Evolutionary conservation across 1,284 basidiomycete species (phyloP), one percentile per base, ranked within the genome.

Genomic region (Ceratobasidium sp.): DNA sequence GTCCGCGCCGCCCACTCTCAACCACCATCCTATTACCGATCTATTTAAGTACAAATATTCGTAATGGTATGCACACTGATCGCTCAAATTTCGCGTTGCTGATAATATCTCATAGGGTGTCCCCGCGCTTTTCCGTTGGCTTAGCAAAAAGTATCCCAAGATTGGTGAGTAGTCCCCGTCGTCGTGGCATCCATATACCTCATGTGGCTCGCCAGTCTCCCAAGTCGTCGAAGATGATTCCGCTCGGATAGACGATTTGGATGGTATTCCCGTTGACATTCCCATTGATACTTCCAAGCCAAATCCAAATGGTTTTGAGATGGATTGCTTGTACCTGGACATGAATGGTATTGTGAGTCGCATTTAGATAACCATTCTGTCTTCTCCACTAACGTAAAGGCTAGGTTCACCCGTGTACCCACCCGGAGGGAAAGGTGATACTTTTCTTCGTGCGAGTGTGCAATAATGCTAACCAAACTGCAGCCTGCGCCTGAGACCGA

Each of bases 221-320:
- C 88, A 90, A 37, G 95, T 97, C 1, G 83, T 88, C 37, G 96
- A 98, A 82, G 95, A 95, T 74, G 92, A 93, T 54, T 91, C 92
- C 61, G 84, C 85, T 34, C 88, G 89, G 78, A 84, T 94, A 31
- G 85, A 85, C 24, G 89, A 89, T 79, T 90, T 88, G 74, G 87
- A 92, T 78, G 92, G 91, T 51, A 85, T 88, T 53, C 85, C 87
- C 24, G 84, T 93, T 75, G 85, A 88, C 68, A 86, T 97, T 63
- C 96, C 96, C 7, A 83, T 97, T 74, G 92, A 96, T 81, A 97
- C 94, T 78, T 87, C 90, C 49, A 82, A 85, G 29, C 88, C 92
- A 41, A 99, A 99, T 83, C 98, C 98, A n/a, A 99, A 99, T 81
- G 95, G 93, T 14, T 86, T 88, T 76, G 98, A 99, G 84, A 96